Evolutionary conservation across 2,329 filamentous ascomycete species (phyloP).

Genomic region (Aspergillus ustus): DNA sequence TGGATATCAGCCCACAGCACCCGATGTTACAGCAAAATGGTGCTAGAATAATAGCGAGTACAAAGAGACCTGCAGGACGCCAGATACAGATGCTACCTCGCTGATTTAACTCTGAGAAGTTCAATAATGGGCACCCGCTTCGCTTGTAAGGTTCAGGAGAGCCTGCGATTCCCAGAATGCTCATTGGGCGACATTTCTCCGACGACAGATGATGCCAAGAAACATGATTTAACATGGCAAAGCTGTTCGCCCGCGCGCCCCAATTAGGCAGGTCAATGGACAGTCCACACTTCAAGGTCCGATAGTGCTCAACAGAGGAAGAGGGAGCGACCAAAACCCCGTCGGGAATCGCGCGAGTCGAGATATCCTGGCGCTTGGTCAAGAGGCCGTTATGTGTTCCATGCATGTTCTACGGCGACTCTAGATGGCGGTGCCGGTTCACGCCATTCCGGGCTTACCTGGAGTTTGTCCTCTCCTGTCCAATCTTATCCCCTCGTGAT

Average conservation of each 20-base stretch:
- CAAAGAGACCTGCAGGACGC: neutral
- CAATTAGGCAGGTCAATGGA: slow-evolving; percentile 2
- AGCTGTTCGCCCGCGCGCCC: neutral
- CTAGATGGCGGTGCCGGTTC: slow-evolving; percentile 23
- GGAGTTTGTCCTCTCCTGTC: slow-evolving; percentile 1
- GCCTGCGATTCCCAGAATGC: neutral
- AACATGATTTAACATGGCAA: slow-evolving; percentile 8
- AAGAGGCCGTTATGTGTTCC: slow-evolving; percentile 35
- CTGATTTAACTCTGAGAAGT: neutral
- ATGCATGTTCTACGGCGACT: slow-evolving; percentile 46
- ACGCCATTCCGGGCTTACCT: slow-evolving; percentile 22
- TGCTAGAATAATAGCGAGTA: neutral
- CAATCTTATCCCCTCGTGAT: slow-evolving; percentile 22
- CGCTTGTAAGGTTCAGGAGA: neutral
- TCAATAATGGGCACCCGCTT: neutral
- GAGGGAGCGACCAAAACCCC: neutral
- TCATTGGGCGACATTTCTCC: slow-evolving; percentile 14
- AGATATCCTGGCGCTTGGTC: neutral
- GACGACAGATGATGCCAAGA: slow-evolving; percentile 9
- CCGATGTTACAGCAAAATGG: neutral
- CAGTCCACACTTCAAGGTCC: neutral
- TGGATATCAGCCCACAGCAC: neutral
- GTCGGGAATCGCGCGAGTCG: neutral
- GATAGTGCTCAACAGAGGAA: neutral
- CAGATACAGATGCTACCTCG: neutral